A percentile compares a stretch with the other conserved stretches of the same genome.
Evolutionary conservation across 177 flowering plant species (phyloP).

Genomic region (Telopea speciosissima): DNA sequence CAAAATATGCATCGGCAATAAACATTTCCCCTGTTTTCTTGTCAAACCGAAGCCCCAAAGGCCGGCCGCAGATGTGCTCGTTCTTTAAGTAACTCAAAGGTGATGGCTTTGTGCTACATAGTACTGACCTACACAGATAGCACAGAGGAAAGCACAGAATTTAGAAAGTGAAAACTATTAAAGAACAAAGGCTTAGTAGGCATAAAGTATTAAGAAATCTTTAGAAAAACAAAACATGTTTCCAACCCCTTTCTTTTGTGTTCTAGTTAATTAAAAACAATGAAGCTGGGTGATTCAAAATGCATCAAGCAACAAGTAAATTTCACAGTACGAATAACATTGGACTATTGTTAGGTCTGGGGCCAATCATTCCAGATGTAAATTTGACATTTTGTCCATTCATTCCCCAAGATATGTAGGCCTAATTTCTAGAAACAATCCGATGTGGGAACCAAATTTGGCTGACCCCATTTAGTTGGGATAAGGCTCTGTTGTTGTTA

Average conservation of each 20-base stretch:
- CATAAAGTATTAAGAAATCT: neutral
- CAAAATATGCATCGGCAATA: slow-evolving; percentile 83
- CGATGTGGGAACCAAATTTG: no score
- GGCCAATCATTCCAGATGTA: neutral
- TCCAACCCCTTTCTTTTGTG: neutral
- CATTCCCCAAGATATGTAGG: no score
- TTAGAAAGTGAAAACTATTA: no score
- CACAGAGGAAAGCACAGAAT: neutral
- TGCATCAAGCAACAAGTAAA: neutral
- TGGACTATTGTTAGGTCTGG: neutral
- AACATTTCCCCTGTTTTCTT: slow-evolving; percentile 71
- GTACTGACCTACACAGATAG: slow-evolving; percentile 50
- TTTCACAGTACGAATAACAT: neutral
- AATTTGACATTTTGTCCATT: no score
- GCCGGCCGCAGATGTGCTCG: slow-evolving; percentile 81
- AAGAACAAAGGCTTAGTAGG: neutral
- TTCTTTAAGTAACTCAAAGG: slow-evolving; percentile 46
- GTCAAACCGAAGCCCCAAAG: slow-evolving; percentile 69
- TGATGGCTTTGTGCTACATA: slow-evolving; percentile 59
- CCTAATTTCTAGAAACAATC: no score
- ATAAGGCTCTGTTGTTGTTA: no score
- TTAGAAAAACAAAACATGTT: no score
- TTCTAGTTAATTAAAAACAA: no score
- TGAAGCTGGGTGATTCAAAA: neutral
- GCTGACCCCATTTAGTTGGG: no score